These are phyloP conservation scores for Wickerhamomyces rabaulensis DNA, from an alignment of 805 yeast species.

Conservation along the genomic window DNA sequence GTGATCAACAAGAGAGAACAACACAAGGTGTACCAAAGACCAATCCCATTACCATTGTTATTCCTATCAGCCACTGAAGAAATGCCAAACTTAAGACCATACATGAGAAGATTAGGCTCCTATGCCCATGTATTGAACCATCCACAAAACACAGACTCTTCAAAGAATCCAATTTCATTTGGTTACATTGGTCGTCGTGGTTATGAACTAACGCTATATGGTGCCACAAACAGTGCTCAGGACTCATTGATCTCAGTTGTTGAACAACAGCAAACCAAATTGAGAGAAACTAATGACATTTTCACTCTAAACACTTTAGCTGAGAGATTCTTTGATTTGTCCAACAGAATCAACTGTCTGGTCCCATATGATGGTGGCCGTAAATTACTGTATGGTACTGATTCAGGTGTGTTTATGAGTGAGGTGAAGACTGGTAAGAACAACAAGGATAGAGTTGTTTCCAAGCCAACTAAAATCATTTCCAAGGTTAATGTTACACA, in stretches of 20 bases:
- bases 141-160: constrained; percentile 19
- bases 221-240: constrained; percentile 50
- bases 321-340: constrained; percentile 67
- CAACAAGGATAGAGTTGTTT: constrained; percentile 46
- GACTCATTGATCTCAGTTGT: constrained; percentile 77
- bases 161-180: constrained; percentile 40
- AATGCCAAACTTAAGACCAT: constrained; percentile 51
- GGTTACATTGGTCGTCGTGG: constrained; percentile 45
- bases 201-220: constrained; percentile 38
- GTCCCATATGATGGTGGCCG: constrained; percentile 94
- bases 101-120: constrained; percentile 30
- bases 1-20: constrained; percentile 86
- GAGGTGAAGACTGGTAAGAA: constrained; percentile 48
- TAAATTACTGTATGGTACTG: constrained; percentile 85
- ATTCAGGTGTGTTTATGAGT: constrained; percentile 81
- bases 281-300: constrained; percentile 70
- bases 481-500: constrained; percentile 77
- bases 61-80: constrained; percentile 77
- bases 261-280: constrained; percentile 68
- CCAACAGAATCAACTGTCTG: constrained; percentile 80
- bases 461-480: constrained; percentile 72
- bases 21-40: constrained; percentile 84
- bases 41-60: constrained; percentile 74
- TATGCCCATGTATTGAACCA: constrained; percentile 22
- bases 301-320: constrained; percentile 73